Evolutionary conservation across 768 basidiomycete species (phyloP).

Genomic region (Termitomyces sp.): DNA sequence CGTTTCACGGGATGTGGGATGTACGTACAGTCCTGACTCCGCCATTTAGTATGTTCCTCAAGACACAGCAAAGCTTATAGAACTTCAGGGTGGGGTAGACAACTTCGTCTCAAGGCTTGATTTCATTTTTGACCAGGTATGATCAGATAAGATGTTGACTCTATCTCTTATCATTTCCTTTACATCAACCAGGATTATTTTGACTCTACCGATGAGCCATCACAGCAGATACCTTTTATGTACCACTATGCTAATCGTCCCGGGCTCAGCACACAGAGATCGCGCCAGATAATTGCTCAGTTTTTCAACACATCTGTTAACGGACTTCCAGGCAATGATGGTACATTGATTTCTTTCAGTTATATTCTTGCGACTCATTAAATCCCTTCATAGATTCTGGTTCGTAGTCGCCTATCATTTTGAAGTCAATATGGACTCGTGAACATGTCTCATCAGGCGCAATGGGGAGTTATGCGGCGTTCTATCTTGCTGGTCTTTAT

Average conservation of each 20-base stretch:
- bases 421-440: not conserved
- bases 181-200: conserved; percentile 41
- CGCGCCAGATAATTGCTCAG: conserved; percentile 48
- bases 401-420: not conserved
- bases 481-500: conserved; percentile 57
- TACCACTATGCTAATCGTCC: conserved; percentile 64
- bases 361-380: conserved; percentile 17
- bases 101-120: conserved; percentile 51
- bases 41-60: conserved; percentile 53
- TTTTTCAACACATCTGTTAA: conserved; percentile 51
- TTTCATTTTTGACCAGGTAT: conserved; percentile 51
- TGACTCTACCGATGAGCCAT: conserved; percentile 59
- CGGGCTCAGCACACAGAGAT: conserved; percentile 50
- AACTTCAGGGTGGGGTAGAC: conserved; percentile 52
- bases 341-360: conserved; percentile 24
- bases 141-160: not conserved
- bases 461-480: conserved; percentile 57
- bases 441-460: conserved; percentile 32
- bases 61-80: conserved; percentile 56
- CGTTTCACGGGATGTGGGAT: too few relatives aligned
- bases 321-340: conserved; percentile 64
- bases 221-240: conserved; percentile 66
- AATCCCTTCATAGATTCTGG: conserved; percentile 16
- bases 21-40: not conserved
- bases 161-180: not conserved